A percentile compares a stretch with the other conserved stretches of the same genome.
Evolutionary conservation across 169 alveolate genomes (phyloP).

Genomic region (Eimeria tenella): DNA sequence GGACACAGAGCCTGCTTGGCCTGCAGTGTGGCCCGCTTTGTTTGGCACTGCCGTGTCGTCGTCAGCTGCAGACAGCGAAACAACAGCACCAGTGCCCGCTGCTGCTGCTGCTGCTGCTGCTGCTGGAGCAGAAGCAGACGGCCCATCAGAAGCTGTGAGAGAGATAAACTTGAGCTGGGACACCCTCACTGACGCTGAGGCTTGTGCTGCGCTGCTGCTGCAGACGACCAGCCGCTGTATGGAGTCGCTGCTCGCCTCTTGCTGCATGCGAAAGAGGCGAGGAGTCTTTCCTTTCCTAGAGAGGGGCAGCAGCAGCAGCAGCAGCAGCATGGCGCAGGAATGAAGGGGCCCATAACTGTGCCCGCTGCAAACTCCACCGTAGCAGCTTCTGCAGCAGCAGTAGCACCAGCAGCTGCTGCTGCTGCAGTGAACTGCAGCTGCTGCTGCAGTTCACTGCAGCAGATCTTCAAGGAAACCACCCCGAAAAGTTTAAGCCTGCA

Average conservation of each 20-base stretch:
- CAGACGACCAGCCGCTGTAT: not conserved
- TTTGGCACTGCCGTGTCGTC: not conserved
- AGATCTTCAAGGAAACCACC: too few relatives aligned
- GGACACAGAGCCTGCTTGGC: not conserved
- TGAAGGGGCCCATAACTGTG: not conserved
- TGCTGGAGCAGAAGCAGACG: not conserved
- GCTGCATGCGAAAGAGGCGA: not conserved
- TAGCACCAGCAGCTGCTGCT: too few relatives aligned
- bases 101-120: not conserved
- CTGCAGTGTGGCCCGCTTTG: not conserved
- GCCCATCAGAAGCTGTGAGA: not conserved
- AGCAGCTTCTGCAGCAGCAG: too few relatives aligned
- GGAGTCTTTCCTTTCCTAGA: not conserved
- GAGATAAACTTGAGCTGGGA: not conserved
- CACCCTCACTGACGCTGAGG: not conserved
- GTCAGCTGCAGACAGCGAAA: not conserved
- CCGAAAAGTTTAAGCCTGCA: too few relatives aligned
- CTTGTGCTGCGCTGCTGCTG: not conserved
- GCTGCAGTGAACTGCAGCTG: too few relatives aligned
- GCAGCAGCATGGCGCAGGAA: not conserved
- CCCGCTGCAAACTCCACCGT: not conserved
- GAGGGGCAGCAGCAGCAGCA: constrained; percentile 22
- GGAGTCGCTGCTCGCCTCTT: not conserved
- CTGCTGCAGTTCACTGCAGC: too few relatives aligned
- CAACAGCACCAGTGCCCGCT: not conserved